These are phyloP conservation scores for Wickerhamomyces queroliae DNA, from an alignment of 805 yeast species.

Conservation along the genomic window DNA sequence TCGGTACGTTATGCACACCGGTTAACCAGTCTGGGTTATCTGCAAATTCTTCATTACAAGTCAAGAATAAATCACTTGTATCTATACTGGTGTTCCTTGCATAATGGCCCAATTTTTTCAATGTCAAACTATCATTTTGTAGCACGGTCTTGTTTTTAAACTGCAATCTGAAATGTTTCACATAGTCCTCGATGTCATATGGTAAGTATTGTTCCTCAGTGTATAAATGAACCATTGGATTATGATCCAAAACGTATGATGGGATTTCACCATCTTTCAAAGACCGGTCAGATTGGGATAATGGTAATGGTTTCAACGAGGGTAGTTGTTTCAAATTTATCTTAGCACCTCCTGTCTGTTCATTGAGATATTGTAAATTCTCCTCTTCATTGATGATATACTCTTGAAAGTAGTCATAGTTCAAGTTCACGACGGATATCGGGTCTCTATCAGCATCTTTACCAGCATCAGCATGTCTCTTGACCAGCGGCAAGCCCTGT, in stretches of 20 bases:
- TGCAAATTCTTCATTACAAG: constrained; percentile 66
- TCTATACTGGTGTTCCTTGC: constrained; percentile 23
- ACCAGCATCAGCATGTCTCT: no score
- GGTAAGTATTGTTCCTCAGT: constrained; percentile 87
- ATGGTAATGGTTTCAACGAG: constrained; percentile 29
- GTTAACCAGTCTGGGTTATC: constrained; percentile 82
- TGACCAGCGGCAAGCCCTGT: no score
- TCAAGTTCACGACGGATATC: not conserved
- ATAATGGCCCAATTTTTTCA: constrained; percentile 21
- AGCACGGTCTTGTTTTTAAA: constrained; percentile 42
- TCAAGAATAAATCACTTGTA: constrained; percentile 43
- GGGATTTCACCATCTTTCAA: constrained; percentile 55
- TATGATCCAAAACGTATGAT: constrained; percentile 50
- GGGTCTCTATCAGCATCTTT: not conserved
- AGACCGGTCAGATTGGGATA: constrained; percentile 26
- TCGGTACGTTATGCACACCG: constrained; percentile 64
- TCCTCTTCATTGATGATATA: constrained; percentile 6
- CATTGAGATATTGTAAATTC: constrained; percentile 4
- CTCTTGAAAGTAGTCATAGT: constrained; percentile 12
- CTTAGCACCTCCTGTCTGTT: not conserved
- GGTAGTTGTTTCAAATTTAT: constrained; percentile 24
- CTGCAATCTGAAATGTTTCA: constrained; percentile 56
- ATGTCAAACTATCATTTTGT: constrained; percentile 24
- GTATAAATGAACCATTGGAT: constrained; percentile 81
- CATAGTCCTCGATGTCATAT: constrained; percentile 68